Conservation (phyloP, 1,284 basidiomycete species). For the Cutaneotrichosporon daszewskae region DNA sequence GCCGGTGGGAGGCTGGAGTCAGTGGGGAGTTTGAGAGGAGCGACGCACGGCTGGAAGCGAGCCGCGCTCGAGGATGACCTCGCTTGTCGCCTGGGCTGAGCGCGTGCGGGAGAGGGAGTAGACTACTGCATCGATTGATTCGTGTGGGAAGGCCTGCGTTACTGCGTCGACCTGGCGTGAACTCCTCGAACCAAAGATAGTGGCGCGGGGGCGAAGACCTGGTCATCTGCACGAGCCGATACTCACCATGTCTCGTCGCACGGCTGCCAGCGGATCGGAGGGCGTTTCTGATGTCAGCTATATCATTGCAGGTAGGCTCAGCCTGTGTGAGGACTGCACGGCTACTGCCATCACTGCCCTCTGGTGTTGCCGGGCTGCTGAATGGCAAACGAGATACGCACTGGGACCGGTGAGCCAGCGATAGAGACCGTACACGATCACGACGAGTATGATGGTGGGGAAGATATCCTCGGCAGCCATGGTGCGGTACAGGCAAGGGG, state of each 20-base stretch:
- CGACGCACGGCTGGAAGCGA: constrained; percentile 32
- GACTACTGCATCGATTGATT: constrained; percentile 39
- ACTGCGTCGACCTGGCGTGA: constrained; percentile 41
- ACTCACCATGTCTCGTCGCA: constrained; percentile 39
- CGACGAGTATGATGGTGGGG: constrained; percentile 37
- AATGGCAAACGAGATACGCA: constrained; percentile 20
- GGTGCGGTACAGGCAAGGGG: no score
- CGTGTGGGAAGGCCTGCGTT: constrained; percentile 44
- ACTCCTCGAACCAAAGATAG: neutral
- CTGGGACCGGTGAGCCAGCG: constrained; percentile 32
- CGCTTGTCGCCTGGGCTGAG: constrained; percentile 43
- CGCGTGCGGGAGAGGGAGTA: constrained; percentile 44
- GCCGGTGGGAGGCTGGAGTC: constrained; percentile 11
- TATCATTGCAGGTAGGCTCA: neutral
- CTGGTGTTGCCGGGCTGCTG: no score
- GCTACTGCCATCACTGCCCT: no score
- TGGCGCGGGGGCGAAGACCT: no score
- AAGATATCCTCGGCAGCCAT: constrained; percentile 40
- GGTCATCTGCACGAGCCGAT: no score
- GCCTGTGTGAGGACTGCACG: neutral
- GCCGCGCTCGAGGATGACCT: constrained; percentile 44
- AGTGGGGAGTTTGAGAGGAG: neutral
- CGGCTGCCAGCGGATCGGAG: constrained; percentile 25
- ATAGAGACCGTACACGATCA: constrained; percentile 32
- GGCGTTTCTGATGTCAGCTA: constrained; percentile 14